phyloP scores from a whole-genome alignment of 2,329 filamentous ascomycete genomes.

The Bipolaris victoriae region DNA sequence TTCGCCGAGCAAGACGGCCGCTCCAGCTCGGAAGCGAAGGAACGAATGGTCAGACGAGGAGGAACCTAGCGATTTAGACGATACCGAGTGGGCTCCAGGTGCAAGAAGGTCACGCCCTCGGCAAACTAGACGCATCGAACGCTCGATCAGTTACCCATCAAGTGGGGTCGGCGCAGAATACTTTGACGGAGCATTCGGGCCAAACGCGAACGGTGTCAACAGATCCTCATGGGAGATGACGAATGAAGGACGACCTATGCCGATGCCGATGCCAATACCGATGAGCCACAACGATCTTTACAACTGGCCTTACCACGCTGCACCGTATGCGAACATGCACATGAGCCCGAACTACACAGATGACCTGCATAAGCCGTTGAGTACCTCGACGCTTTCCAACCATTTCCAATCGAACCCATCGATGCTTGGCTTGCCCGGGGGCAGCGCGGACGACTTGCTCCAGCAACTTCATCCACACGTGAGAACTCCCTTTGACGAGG shows the following conservation, averaged over 20 bases:
- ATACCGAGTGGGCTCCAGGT: conserved; percentile 47
- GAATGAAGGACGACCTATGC: conserved; percentile 58
- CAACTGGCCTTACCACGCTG: conserved; percentile 60
- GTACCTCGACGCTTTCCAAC: conserved; percentile 33
- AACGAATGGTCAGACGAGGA: conserved; percentile 47
- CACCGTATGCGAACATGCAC: conserved; percentile 51
- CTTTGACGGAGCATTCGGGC: conserved; percentile 37
- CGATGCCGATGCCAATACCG: conserved; percentile 46
- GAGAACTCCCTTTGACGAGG: conserved; percentile 43
- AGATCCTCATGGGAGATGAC: conserved; percentile 59
- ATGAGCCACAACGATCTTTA: conserved; percentile 54
- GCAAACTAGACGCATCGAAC: conserved; percentile 33
- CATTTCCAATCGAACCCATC: conserved; percentile 42
- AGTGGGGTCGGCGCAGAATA: conserved; percentile 33
- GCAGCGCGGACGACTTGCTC: conserved; percentile 48
- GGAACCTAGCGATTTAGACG: conserved; percentile 52
- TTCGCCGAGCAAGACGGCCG: conserved; percentile 74
- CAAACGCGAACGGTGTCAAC: conserved; percentile 45
- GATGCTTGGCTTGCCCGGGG: conserved; percentile 49
- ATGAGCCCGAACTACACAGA: conserved; percentile 35
- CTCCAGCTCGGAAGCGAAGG: conserved; percentile 57
- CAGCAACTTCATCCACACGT: conserved; percentile 39
- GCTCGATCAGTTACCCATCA: conserved; percentile 34
- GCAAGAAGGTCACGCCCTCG: conserved; percentile 30
- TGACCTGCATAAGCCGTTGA: conserved; percentile 51